A percentile compares a stretch with the other conserved stretches of the same genome.
Evolutionary conservation across 2,329 filamentous ascomycete genomes (phyloP).

Genomic region (Rutstroemia sp.): DNA sequence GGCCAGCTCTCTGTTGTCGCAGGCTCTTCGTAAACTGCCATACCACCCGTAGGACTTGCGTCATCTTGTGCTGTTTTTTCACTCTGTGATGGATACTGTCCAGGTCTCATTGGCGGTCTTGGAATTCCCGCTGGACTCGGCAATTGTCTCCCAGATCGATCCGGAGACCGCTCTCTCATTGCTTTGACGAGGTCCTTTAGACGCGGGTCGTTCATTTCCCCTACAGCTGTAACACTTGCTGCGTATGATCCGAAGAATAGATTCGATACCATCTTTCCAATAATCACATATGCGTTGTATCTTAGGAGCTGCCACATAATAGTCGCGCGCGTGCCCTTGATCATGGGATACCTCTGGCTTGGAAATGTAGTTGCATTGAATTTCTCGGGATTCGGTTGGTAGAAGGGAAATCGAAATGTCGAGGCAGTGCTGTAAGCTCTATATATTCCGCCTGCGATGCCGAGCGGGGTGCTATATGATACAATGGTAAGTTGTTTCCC

Average conservation of each 20-base stretch:
- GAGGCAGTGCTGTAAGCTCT: slow-evolving; percentile 17
- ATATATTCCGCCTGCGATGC: slow-evolving; percentile 20
- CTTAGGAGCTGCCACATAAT: slow-evolving; percentile 22
- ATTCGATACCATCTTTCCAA: slow-evolving; percentile 16
- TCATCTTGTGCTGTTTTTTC: slow-evolving; percentile 10
- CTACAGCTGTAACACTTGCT: slow-evolving; percentile 18
- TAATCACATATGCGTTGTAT: slow-evolving; percentile 16
- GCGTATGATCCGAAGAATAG: slow-evolving; percentile 23
- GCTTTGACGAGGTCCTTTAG: slow-evolving; percentile 18
- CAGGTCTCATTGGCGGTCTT: slow-evolving; percentile 1
- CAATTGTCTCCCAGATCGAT: slow-evolving; percentile 4
- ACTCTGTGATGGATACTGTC: slow-evolving; percentile 12
- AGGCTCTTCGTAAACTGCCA: slow-evolving; percentile 13
- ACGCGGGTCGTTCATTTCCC: slow-evolving; percentile 22
- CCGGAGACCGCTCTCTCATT: slow-evolving; percentile 2
- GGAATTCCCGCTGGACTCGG: background rate
- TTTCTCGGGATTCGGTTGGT: slow-evolving; percentile 21
- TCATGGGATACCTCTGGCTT: background rate
- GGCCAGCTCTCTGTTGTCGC: background rate
- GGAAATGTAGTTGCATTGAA: slow-evolving; percentile 20
- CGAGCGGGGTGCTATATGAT: slow-evolving; percentile 22
- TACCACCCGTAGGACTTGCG: slow-evolving; percentile 25
- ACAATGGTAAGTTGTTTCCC: slow-evolving; percentile 22
- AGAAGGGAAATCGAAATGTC: slow-evolving; percentile 27
- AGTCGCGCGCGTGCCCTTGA: slow-evolving; percentile 16